Evolutionary conservation across 164 flowering plant species (phyloP).

Genomic region (Chloranthus sessilifolius): DNA sequence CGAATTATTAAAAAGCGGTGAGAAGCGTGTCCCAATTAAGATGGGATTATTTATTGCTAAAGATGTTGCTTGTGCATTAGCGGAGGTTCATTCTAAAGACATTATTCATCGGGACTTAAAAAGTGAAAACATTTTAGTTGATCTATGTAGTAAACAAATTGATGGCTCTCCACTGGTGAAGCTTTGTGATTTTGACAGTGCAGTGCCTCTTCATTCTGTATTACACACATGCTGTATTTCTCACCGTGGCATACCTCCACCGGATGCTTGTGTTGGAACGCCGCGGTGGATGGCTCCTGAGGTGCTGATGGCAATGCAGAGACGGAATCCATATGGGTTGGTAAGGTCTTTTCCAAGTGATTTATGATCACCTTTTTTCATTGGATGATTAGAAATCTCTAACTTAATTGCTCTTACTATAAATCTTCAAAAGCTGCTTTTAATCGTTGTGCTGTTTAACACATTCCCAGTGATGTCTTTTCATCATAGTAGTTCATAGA

Average conservation of each 20-base stretch:
- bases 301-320: slow-evolving; percentile 69
- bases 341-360: slow-evolving; percentile 49
- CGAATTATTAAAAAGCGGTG: slow-evolving; percentile 49
- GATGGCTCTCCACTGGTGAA: slow-evolving; percentile 78
- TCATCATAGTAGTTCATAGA: too few species aligned
- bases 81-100: slow-evolving; percentile 73
- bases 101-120: slow-evolving; percentile 94
- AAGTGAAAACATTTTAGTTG: slow-evolving; percentile 82
- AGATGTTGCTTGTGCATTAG: slow-evolving; percentile 75
- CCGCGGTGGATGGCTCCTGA: slow-evolving; percentile 99
- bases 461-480: too few species aligned
- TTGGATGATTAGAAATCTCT: too few species aligned
- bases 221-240: slow-evolving; percentile 85
- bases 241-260: slow-evolving; percentile 75
- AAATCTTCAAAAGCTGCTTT: too few species aligned
- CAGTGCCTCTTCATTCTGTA: slow-evolving; percentile 75
- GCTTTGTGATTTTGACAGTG: slow-evolving; percentile 96
- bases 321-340: slow-evolving; percentile 55
- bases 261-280: slow-evolving; percentile 93
- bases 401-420: too few species aligned
- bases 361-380: too few species aligned
- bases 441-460: too few species aligned
- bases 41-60: slow-evolving; percentile 60
- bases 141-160: slow-evolving; percentile 49
- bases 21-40: slow-evolving; percentile 52